Base-by-base conservation (phyloP, 371 early-diverging fungal species). In the Apophysomyces sp. region DNA sequence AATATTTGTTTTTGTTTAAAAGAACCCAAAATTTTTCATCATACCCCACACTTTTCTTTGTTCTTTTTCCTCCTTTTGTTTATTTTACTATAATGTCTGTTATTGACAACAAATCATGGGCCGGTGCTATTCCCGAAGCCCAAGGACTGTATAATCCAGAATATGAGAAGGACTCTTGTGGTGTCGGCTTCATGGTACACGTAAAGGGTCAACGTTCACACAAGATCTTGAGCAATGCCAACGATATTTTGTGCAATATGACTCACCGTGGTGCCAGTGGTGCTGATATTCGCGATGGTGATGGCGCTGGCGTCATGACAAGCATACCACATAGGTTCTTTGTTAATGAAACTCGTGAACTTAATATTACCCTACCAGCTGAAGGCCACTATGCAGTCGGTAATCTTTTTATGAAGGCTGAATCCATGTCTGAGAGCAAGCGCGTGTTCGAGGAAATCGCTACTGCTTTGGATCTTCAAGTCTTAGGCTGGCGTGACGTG, bases 231-330 rank as follows among this genome's bases (percentile, higher is more conserved):
- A 85, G 78, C 58, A 89, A 95, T 70, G 93, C 94, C 21, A 78
- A 81, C 57, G 68, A 73, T 70, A 81, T 67, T 93, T 60, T 98
- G 34, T 95, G 96, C 84, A 96, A 96, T 78, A 96, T 98, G 98
- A 94, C 95, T 55, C 98, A 98, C 78, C 89, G 98, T 67, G 98
- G 98, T 70, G 92, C 94, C 34, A 90, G 89, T 31, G 95, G 96
- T 61, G 93, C 96, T 39, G 96, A 96, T 73, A 86, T 85, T 56
- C 82, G 91, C 32, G 93, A 94, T 66, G 93, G 93, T 68, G 93
- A 94, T 73, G 93, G 94, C 53, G 92, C 92, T 12, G 94, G 94
- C 62, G 92, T 97, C 58, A 97, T 98, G 96, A 85, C 92, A 8
- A 85, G 88, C 28, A 94, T 98, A 65, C 98, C 98, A 27, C 95